Evolutionary conservation across 2,329 filamentous ascomycete species (phyloP), one percentile per base, ranked within the genome.

Genomic region (Cladosporium sp.): DNA sequence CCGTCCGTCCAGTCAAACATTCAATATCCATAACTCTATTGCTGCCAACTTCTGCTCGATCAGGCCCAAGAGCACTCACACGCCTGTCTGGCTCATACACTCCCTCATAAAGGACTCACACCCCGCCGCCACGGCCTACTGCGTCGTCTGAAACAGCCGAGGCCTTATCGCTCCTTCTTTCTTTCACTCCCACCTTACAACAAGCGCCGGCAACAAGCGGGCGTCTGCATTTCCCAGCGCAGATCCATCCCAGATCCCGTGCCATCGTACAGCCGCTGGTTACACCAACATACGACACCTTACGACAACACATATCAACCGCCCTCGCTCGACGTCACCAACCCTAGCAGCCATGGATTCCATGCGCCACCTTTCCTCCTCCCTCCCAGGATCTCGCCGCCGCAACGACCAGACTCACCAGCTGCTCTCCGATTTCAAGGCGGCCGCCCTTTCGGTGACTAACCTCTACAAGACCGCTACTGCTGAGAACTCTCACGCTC

Each of bases 391-490:
- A 53, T 74, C 75, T 32, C 59, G 61, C 20, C 57, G 57, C 43
- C 60, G 59, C 36, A 58, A 59, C 38, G 59, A 66, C 15, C 55
- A 60, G 20, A 52, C 69, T 62, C 38, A 62, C 55, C 53, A 75
- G 64, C 82, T 96, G 41, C 82, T 96, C 51, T 85, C 92, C 60
- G 85, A 88, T 52, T 98, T 98, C 78, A 93, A 90, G 69, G 83
- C 86, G 13, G 93, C 93, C 29, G 93, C 93, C 16, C 78, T 96
- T 29, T 95, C 90, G 5, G 91, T 97, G 49, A 97, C 93, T 41
- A 95, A 94, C 63, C 83, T 98, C 12, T 97, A 97, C 74, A 96
- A 95, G 71, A 91, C 85, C 33, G 92, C 92, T 3, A 85, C 88
- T 11, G 77, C 83, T 27, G 86, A 88, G 42, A 84, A 93, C 66